Evolutionary conservation across 2,329 filamentous ascomycete species (phyloP), one percentile per base, ranked within the genome.

Genomic region (Exophiala dermatitidis): DNA sequence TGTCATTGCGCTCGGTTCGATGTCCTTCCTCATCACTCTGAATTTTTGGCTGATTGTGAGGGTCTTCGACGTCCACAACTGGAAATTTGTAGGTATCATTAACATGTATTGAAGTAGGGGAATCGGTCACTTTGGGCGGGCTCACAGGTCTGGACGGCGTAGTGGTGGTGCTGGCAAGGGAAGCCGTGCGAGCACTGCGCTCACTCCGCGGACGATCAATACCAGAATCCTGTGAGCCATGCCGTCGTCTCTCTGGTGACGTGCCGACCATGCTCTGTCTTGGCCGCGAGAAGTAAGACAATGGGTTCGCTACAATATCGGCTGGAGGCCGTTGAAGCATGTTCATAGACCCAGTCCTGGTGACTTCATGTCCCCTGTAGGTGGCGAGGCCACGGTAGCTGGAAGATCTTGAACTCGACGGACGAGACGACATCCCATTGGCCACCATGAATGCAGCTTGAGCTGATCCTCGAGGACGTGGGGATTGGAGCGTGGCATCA

Each of bases 251-350:
- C 30, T 58, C 55, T n/a, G 57, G 57, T 41, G 57, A 58, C 7
- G 56, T 52, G 47, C 53, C 54, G n/a, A 60, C 40, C n/a, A 52
- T 50, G 48, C 59, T 60, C 40, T 60, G 60, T 12, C 61, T 48
- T 8, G 61, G 61, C 44, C 61, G 48, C 19, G 61, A 63, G 41
- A 63, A 63, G 38, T 62, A 52, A 2, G 61, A 63, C 36, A 63
- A 48, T 9, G 61, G 61, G 46, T 63, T 63, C 4, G 52, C 46
- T 5, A 63, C 61, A 48, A 63, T 63, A 28, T 54, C 43, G 12
- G 53, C 49, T 6, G 59, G 54, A 31, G 61, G 61, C 26, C 52
- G 48, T 33, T 58, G 58, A 33, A 63, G 51, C 60, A 63, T 63
- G 38, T 57, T 60, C 45, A 59, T 48, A 6, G 58, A 60, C 2